phyloP scores from a whole-genome alignment of 176 grass and related monocot genomes.

The Carex kokanica region DNA sequence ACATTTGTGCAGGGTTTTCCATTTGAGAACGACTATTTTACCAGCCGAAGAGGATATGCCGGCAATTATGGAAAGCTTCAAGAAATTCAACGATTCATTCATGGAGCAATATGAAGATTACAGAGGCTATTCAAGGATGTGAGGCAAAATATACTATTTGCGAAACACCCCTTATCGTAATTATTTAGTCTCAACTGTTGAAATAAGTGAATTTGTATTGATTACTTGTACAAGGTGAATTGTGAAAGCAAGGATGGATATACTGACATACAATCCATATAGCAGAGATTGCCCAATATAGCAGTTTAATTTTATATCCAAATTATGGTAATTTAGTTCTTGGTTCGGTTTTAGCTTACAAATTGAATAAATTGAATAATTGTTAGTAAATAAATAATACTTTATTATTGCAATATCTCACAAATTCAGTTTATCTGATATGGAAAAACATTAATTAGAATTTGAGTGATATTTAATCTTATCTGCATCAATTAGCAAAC shows the following conservation, averaged over 20 bases:
- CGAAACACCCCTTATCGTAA: neutral
- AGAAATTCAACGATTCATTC: slow-evolving; percentile 96
- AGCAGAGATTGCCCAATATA: neutral
- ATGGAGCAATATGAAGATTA: slow-evolving; percentile 81
- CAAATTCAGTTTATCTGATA: neutral
- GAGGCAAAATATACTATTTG: slow-evolving; percentile 2
- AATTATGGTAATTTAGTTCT: neutral
- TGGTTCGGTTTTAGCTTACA: neutral
- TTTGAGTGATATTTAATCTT: no score
- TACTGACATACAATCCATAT: slow-evolving; percentile 10
- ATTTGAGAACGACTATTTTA: slow-evolving; percentile 95
- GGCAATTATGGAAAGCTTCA: slow-evolving; percentile 91
- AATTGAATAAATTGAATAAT: neutral
- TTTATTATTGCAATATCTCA: neutral
- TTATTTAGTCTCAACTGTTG: neutral
- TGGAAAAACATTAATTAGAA: no score
- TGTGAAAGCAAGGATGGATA: slow-evolving; percentile 18
- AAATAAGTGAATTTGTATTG: neutral
- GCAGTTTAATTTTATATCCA: neutral
- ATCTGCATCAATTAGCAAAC: no score
- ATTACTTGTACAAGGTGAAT: slow-evolving; percentile 13
- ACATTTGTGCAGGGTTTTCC: slow-evolving; percentile 73
- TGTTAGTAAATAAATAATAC: neutral
- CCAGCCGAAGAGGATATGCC: slow-evolving; percentile 92
- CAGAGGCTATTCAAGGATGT: slow-evolving; percentile 81